Percentiles rank a stretch among this genome's conserved stretches.
Conservation (phyloP, 345 rosid species). For the Linum usitatissimum region DNA sequence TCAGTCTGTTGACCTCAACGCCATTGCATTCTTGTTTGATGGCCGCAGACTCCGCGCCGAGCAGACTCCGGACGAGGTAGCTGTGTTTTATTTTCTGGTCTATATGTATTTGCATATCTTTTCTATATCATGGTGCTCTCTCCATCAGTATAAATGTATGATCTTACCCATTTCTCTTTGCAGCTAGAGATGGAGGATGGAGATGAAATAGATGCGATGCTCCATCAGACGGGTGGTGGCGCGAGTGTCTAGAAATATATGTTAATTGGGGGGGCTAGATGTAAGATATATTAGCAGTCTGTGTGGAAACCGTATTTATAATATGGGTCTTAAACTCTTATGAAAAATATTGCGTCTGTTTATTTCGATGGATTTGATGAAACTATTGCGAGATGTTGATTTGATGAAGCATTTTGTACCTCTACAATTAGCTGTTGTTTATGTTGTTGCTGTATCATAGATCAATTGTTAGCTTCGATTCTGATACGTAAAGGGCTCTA, state of each 20-base stretch:
- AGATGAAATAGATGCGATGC: slow-evolving; percentile 5
- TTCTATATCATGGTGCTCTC: too few relatives aligned
- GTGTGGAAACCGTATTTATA: neutral
- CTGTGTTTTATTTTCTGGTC: neutral
- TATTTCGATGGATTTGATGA: too few relatives aligned
- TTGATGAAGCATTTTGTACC: too few relatives aligned
- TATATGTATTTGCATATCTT: too few relatives aligned
- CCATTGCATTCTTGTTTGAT: slow-evolving; percentile 7
- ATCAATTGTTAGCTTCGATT: too few relatives aligned
- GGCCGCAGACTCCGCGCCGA: slow-evolving; percentile 3
- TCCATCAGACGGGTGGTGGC: slow-evolving; percentile 1
- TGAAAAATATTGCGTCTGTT: too few relatives aligned
- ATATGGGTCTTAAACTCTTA: too few relatives aligned
- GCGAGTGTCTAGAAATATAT: neutral
- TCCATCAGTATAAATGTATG: too few relatives aligned
- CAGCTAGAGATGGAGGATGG: slow-evolving; percentile 6
- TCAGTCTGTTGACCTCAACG: slow-evolving; percentile 1
- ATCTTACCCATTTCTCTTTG: neutral
- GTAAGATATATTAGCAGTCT: neutral
- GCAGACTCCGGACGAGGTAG: neutral
- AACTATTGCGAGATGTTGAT: too few relatives aligned
- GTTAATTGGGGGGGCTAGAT: neutral
- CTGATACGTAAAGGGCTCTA: too few relatives aligned
- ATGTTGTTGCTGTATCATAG: too few relatives aligned
- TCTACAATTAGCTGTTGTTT: too few relatives aligned